Conservation (phyloP, 768 basidiomycete species). For the Pulveroboletus sp. region DNA sequence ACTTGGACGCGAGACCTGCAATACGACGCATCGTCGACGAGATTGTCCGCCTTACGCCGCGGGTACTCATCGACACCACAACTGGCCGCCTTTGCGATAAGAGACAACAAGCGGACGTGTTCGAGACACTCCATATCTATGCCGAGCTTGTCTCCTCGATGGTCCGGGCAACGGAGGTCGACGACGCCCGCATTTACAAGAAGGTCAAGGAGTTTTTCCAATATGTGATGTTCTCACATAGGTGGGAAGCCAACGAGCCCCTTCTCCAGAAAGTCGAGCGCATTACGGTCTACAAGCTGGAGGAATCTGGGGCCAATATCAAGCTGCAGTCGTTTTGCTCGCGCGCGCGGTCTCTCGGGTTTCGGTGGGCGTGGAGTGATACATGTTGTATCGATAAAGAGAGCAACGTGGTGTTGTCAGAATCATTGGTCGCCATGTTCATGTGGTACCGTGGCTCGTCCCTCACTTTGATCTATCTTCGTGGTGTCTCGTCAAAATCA, state of each 20-base stretch:
- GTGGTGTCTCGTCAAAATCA: not conserved
- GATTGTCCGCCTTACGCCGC: not conserved
- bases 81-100: not conserved
- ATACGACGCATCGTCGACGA: not conserved
- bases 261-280: not conserved
- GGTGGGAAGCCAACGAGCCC: not conserved
- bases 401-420: conserved; percentile 1
- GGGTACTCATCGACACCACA: not conserved
- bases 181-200: not conserved
- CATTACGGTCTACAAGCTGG: conserved; percentile 6
- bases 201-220: not conserved
- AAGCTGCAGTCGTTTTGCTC: conserved; percentile 12
- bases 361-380: conserved; percentile 15
- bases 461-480: conserved; percentile 14
- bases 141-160: not conserved
- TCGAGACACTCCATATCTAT: not conserved
- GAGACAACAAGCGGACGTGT: not conserved
- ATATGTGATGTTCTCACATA: conserved; percentile 5
- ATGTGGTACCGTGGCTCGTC: conserved; percentile 6
- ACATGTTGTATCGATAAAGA: conserved; percentile 10
- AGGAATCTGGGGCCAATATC: not conserved
- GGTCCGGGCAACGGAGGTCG: not conserved
- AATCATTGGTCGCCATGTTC: conserved; percentile 15
- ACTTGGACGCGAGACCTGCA: not conserved
- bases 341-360: not conserved